phyloP scores from a whole-genome alignment of 768 basidiomycete species.

The Leucosporidium yakuticum region DNA sequence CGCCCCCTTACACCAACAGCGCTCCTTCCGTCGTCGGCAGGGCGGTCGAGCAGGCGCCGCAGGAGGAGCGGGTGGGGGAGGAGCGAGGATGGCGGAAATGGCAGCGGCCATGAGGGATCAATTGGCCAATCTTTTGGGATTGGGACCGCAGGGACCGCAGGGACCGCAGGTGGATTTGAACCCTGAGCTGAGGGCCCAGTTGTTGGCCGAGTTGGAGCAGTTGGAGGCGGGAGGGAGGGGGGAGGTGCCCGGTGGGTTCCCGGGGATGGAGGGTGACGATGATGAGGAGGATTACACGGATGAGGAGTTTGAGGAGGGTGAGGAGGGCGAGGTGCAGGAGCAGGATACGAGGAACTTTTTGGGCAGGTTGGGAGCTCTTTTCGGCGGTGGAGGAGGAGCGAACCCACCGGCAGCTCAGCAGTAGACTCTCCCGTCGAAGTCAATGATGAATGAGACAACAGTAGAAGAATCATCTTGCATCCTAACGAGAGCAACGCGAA shows the following conservation, averaged over 20 bases:
- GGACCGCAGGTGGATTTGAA: slow-evolving; percentile 20
- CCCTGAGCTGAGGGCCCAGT: slow-evolving; percentile 23
- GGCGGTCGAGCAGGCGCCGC: neutral
- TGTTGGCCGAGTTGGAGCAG: slow-evolving; percentile 28
- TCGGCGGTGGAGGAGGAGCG: slow-evolving; percentile 10
- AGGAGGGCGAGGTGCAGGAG: slow-evolving; percentile 24
- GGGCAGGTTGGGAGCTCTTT: slow-evolving; percentile 16
- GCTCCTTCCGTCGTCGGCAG: neutral
- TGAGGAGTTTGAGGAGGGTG: slow-evolving; percentile 17
- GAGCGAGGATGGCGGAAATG: neutral
- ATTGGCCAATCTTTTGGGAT: slow-evolving; percentile 15
- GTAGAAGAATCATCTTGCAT: neutral
- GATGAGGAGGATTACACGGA: slow-evolving; percentile 21
- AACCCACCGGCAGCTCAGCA: neutral
- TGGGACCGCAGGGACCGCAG: slow-evolving; percentile 16
- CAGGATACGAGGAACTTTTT: slow-evolving; percentile 11
- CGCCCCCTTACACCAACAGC: slow-evolving; percentile 35
- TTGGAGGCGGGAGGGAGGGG: slow-evolving; percentile 13
- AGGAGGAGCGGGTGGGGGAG: neutral
- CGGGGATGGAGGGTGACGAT: slow-evolving; percentile 41
- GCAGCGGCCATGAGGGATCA: slow-evolving; percentile 21
- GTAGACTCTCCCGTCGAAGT: neutral
- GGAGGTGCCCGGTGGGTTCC: slow-evolving; percentile 40
- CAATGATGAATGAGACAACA: neutral
- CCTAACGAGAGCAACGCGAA: neutral